Evolutionary conservation across 2,329 filamentous ascomycete genomes (phyloP), one percentile per base, ranked within the genome.

Genomic region (Aspergillus hortae): DNA sequence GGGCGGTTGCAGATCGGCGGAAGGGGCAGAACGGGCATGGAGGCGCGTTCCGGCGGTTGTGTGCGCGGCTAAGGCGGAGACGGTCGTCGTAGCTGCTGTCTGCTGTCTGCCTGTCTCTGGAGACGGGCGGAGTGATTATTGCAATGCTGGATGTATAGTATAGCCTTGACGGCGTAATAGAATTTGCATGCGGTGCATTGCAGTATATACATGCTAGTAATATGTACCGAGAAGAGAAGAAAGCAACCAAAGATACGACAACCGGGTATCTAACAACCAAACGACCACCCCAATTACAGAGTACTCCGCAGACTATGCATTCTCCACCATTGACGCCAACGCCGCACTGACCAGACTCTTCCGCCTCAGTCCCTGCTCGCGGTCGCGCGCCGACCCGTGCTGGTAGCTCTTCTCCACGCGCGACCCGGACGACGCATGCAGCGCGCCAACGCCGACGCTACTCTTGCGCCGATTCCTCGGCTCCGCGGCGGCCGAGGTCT

Each of bases 271-370:
- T 40, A 38, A 44, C 47, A 53, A 12, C 17, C n/a, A 12, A 19
- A 38, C 38, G 10, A n/a, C 6, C 21, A 7, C 11, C 6, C 45
- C 25, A 33, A 30, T 48, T 19, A 19, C 19, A 4, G 19, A 19
- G 3, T 19, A 2, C 19, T 19, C 19, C 19, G 3, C 19, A 23
- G 3, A 35, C 41, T 11, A 15, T 32, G 36, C 35, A 56, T 46
- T 54, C 49, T 68, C 67, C 23, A 62, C 63, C 54, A 71, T 64
- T 12, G 67, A 70, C 9, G 69, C 68, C 57, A 73, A 56, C 38
- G 69, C 69, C 11, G 69, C 68, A 60, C 64, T 71, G 7, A 73
- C 70, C 38, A 73, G 56, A 47, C 70, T 73, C 60, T 68, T 71
- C 47, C 70, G 56, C 19, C 70, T 54, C 19, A 72, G 47, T 0